Evolutionary conservation across 495 filamentous ascomycete species (phyloP), one percentile per base, ranked within the genome.

Genomic region (Amorphotheca resinae): DNA sequence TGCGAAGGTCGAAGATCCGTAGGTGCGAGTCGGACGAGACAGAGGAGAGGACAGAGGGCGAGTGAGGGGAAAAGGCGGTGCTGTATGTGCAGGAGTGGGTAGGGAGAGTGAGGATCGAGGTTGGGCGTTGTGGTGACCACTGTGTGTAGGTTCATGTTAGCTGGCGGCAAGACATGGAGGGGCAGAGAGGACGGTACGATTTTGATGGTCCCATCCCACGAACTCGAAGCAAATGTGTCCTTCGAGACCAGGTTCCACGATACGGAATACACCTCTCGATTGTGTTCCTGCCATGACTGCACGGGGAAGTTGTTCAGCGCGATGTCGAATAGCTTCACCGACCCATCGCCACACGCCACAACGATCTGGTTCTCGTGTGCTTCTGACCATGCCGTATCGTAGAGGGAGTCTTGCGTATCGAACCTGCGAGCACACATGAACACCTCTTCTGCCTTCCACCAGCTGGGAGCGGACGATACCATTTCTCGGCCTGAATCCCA

Each of bases 391-490:
- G 85, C 70, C 30, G 85, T 69, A 62, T 98, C 91, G 63, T 87
- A 98, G 53, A 95, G 82, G 31, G 86, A 81, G 60, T 96, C 93
- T 69, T 95, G 91, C 25, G 91, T 98, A 53, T 95, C 89, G 64
- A 83, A 98, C 58, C 81, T 87, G 49, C 5, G 17, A 28, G 20
- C 18, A 45, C 17, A 40, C 41, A 33, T 33, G 4, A 33, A 15
- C 12, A n/a, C n/a, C n/a, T n/a, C n/a, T n/a, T n/a, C n/a, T n/a
- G n/a, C n/a, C n/a, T n/a, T n/a, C n/a, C n/a, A n/a, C n/a, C n/a
- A n/a, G n/a, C n/a, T n/a, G n/a, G n/a, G n/a, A n/a, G n/a, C n/a
- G n/a, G n/a, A n/a, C n/a, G n/a, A 49, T 54, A 69, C 79, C 69
- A 77, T 72, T 87, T 89, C 53, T 85, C 76, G 12, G 81, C 69